Evolutionary conservation across 768 basidiomycete species (phyloP).

Genomic region (Coprinopsis marcescibilis): DNA sequence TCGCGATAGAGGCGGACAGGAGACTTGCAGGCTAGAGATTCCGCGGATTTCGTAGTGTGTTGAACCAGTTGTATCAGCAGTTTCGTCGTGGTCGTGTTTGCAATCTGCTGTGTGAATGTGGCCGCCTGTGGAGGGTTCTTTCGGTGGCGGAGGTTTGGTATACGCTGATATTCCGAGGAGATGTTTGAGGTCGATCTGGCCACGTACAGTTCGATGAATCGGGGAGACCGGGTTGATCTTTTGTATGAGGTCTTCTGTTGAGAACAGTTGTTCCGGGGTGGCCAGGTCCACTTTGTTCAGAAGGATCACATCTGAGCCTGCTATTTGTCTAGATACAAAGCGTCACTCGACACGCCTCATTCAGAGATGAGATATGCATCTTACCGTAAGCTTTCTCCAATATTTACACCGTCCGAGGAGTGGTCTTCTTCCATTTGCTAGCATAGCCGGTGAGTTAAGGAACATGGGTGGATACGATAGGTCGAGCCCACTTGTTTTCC

Average conservation of each 20-base stretch:
- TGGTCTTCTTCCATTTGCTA: constrained; percentile 88
- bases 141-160: constrained; percentile 34
- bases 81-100: constrained; percentile 26
- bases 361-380: constrained; percentile 14
- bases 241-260: constrained; percentile 59
- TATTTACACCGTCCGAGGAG: constrained; percentile 39
- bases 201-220: constrained; percentile 65
- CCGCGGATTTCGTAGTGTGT: constrained; percentile 70
- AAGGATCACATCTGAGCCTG: constrained; percentile 84
- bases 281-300: constrained; percentile 90
- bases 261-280: constrained; percentile 32
- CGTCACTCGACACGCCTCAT: not conserved
- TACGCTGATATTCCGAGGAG: constrained; percentile 85
- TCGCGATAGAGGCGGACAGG: constrained; percentile 52
- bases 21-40: constrained; percentile 76
- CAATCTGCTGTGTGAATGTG: constrained; percentile 26
- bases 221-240: constrained; percentile 76
- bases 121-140: constrained; percentile 11
- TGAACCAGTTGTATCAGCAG: constrained; percentile 29
- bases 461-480: not conserved
- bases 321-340: constrained; percentile 69
- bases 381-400: constrained; percentile 78
- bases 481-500: constrained; percentile 38
- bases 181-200: constrained; percentile 63
- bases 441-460: not conserved